Conservation (phyloP, 2,329 filamentous ascomycete species). For the Colletotrichum magnum region DNA sequence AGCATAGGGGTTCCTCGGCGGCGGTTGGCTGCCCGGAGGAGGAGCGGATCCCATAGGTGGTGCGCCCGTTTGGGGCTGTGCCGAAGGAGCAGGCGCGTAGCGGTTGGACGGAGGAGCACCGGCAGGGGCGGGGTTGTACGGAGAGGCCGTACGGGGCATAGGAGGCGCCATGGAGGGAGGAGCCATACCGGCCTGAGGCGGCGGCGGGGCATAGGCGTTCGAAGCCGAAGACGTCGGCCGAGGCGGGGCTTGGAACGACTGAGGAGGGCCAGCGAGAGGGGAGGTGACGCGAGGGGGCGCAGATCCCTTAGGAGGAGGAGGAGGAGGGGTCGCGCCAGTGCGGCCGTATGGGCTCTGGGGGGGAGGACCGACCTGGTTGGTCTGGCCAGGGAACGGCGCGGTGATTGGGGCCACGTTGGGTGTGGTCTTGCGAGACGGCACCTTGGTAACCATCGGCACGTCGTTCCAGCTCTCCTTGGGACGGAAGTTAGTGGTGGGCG, state of each 20-base stretch:
- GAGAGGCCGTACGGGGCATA: constrained; percentile 82
- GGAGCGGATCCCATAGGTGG: constrained; percentile 54
- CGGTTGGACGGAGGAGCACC: constrained; percentile 79
- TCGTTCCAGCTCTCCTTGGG: constrained; percentile 94
- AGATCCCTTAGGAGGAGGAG: constrained; percentile 86
- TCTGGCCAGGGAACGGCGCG: constrained; percentile 82
- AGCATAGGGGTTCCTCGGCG: constrained; percentile 56
- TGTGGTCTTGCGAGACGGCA: constrained; percentile 79
- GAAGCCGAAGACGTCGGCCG: constrained; percentile 71
- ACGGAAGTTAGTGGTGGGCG: constrained; percentile 78
- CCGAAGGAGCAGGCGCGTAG: constrained; percentile 78
- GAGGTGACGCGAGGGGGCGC: constrained; percentile 80
- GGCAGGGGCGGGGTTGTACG: constrained; percentile 86
- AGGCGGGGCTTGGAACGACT: constrained; percentile 58
- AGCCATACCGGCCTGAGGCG: constrained; percentile 53
- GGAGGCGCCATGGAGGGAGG: constrained; percentile 60
- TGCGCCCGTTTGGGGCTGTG: constrained; percentile 65
- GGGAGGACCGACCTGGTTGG: constrained; percentile 67
- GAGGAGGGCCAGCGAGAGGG: constrained; percentile 73
- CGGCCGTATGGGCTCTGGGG: constrained; percentile 72
- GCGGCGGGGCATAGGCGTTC: constrained; percentile 75
- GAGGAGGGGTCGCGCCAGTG: constrained; percentile 78
- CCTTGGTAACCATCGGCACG: constrained; percentile 86
- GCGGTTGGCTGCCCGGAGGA: constrained; percentile 60
- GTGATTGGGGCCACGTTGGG: constrained; percentile 78